phyloP scores from a whole-genome alignment of 1,284 basidiomycete genomes.

The Leccinum insolens region DNA sequence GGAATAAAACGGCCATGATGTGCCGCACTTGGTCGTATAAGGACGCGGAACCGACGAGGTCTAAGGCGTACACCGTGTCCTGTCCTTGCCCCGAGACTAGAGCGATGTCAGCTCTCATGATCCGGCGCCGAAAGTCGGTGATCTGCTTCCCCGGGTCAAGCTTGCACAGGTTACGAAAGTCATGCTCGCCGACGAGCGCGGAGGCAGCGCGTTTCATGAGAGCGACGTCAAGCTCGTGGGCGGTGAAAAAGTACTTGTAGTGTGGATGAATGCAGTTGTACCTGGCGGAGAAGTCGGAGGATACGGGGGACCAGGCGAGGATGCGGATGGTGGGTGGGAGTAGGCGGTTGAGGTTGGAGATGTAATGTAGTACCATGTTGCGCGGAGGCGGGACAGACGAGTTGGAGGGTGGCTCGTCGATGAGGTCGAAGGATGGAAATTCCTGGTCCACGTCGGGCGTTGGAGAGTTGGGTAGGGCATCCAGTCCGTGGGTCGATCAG shows the following conservation, averaged over 20 bases:
- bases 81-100: constrained; percentile 32
- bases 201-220: constrained; percentile 81
- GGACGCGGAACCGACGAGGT: constrained; percentile 89
- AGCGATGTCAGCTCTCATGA: constrained; percentile 67
- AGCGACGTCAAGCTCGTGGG: constrained; percentile 64
- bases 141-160: constrained; percentile 96
- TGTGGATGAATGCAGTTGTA: constrained; percentile 89
- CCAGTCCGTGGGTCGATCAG: not conserved
- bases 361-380: constrained; percentile 71
- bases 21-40: constrained; percentile 98
- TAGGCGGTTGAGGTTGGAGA: constrained; percentile 85
- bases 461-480: not conserved
- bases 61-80: constrained; percentile 70
- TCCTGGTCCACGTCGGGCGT: constrained; percentile 10
- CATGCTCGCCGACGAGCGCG: constrained; percentile 85
- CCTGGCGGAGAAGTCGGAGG: constrained; percentile 80
- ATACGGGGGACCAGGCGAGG: constrained; percentile 96
- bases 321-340: constrained; percentile 90
- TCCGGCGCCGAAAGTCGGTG: constrained; percentile 70
- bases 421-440: constrained; percentile 18
- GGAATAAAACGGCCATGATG: constrained; percentile 92
- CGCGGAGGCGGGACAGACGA: constrained; percentile 28
- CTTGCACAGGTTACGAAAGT: constrained; percentile 96
- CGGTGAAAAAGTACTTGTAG: constrained; percentile 97
- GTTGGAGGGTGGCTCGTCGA: constrained; percentile 32